Evolutionary conservation across 441 rosid species (phyloP).

Genomic region (Brassica balearica): DNA sequence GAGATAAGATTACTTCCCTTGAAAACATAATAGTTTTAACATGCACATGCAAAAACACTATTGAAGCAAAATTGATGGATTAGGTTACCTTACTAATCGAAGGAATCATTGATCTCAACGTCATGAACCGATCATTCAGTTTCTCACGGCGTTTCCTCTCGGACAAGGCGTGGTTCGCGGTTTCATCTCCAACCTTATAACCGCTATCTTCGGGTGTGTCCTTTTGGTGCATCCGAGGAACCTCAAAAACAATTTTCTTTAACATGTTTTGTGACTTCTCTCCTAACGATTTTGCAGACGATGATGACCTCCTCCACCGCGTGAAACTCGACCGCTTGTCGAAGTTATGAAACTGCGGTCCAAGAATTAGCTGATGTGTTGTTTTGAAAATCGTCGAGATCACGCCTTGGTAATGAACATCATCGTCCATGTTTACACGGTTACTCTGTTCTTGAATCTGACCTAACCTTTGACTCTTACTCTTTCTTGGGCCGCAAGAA

Average conservation of each 20-base stretch:
- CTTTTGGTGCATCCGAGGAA: slow-evolving; percentile 68
- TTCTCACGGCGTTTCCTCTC: slow-evolving; percentile 68
- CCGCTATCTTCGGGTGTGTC: slow-evolving; percentile 48
- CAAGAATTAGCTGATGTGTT: slow-evolving; percentile 64
- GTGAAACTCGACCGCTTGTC: slow-evolving; percentile 67
- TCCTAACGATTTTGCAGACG: slow-evolving; percentile 25
- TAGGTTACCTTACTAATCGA: slow-evolving; percentile 69
- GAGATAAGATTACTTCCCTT: not conserved
- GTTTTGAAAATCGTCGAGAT: slow-evolving; percentile 70
- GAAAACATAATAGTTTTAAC: not conserved
- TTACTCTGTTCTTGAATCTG: slow-evolving; percentile 51
- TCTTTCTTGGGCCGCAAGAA: slow-evolving; percentile 44
- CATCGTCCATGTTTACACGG: slow-evolving; percentile 50
- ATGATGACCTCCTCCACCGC: slow-evolving; percentile 58
- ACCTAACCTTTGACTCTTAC: slow-evolving; percentile 40
- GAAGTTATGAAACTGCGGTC: slow-evolving; percentile 54
- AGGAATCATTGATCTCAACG: slow-evolving; percentile 75
- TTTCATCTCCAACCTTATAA: slow-evolving; percentile 55
- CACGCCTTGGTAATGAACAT: slow-evolving; percentile 76
- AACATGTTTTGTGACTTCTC: slow-evolving; percentile 56
- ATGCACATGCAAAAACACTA: not conserved
- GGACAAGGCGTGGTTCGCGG: slow-evolving; percentile 49
- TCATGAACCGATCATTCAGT: slow-evolving; percentile 58
- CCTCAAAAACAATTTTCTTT: slow-evolving; percentile 76
- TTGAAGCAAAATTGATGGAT: slow-evolving; percentile 1